Evolutionary conservation across 306 rosid genomes (phyloP).

Genomic region (Aeschynomene evenia): DNA sequence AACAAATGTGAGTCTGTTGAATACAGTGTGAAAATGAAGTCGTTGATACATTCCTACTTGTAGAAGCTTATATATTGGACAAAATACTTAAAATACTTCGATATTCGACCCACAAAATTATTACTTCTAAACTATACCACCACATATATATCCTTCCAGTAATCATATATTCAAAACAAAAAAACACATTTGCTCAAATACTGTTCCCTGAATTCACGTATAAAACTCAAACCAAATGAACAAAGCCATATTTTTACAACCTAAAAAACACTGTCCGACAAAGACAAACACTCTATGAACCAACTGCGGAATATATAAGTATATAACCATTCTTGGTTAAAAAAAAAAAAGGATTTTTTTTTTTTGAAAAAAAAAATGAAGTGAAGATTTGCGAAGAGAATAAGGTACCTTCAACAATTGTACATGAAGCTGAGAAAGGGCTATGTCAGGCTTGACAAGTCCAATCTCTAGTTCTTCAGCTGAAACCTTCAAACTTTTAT

Average conservation of each 20-base stretch:
- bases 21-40: constrained; percentile 4
- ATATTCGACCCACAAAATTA: not conserved
- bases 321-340: not conserved
- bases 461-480: constrained; percentile 81
- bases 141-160: not conserved
- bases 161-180: not conserved
- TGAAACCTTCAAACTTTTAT: constrained; percentile 49
- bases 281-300: not conserved
- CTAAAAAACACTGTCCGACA: not conserved
- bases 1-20: not conserved
- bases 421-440: constrained; percentile 74
- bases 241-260: not conserved
- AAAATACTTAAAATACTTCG: not conserved
- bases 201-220: not conserved
- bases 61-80: not conserved
- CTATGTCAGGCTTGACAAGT: constrained; percentile 53
- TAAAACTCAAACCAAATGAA: not conserved
- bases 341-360: too few species aligned
- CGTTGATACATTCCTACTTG: not conserved
- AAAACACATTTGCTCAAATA: not conserved
- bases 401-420: constrained; percentile 63
- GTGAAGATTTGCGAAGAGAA: not conserved
- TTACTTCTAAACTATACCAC: not conserved
- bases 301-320: not conserved
- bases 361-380: not conserved